phyloP scores from a whole-genome alignment of 2,329 filamentous ascomycete species.

The Dactylellina sp. region DNA sequence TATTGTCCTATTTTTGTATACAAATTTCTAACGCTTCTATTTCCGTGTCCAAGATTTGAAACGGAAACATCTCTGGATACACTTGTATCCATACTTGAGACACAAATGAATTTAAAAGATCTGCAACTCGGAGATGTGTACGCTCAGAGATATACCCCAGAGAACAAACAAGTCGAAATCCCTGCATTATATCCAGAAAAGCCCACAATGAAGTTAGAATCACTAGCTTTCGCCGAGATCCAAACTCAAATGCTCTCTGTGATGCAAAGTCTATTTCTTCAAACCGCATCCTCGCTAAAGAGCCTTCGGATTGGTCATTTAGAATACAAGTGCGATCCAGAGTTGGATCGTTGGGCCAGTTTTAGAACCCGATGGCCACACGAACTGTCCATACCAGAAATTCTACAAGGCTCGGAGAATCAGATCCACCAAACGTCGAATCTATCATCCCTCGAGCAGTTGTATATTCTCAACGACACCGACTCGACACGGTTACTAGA shows the following conservation, averaged over 20 bases:
- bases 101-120: conserved; percentile 12
- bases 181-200: background rate
- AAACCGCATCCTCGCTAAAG: background rate
- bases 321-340: conserved; percentile 10
- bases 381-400: background rate
- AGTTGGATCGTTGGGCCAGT: conserved; percentile 11
- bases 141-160: background rate
- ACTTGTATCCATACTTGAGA: background rate
- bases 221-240: conserved; percentile 8
- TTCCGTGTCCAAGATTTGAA: conserved; percentile 5
- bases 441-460: conserved; percentile 10
- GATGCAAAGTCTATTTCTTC: conserved; percentile 1
- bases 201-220: background rate
- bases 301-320: conserved; percentile 9
- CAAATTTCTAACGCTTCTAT: background rate
- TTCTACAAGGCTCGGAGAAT: background rate
- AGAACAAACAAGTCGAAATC: background rate
- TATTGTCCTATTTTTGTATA: background rate
- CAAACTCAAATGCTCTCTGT: conserved; percentile 1
- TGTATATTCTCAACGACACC: conserved; percentile 26
- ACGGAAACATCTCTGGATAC: conserved; percentile 18
- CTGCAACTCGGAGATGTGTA: conserved; percentile 22
- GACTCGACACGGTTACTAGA: conserved; percentile 16
- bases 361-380: conserved; percentile 9
- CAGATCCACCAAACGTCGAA: background rate